phyloP scores from a whole-genome alignment of 257 asterid genomes.

The Mitragyna speciosa region DNA sequence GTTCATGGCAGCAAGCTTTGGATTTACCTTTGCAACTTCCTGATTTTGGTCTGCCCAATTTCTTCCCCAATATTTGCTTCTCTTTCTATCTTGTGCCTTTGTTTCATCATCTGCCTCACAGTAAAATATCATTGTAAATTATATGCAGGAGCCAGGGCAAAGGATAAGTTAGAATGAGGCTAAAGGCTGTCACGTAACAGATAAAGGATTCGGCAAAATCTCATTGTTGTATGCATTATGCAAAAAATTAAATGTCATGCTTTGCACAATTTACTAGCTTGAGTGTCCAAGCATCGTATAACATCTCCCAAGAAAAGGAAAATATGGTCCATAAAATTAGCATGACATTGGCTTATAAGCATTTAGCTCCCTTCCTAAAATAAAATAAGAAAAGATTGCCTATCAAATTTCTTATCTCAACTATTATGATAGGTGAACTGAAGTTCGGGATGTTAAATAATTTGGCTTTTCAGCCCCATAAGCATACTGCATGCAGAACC shows the following conservation, averaged over 20 bases:
- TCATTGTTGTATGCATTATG: not conserved
- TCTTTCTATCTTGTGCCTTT: constrained; percentile 93
- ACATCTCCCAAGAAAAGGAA: not conserved
- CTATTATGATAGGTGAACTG: not conserved
- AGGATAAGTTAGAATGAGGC: not conserved
- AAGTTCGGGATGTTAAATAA: too few relatives aligned
- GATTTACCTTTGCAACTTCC: constrained; percentile 80
- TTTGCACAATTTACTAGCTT: not conserved
- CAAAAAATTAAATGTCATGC: not conserved
- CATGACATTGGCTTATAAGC: too few relatives aligned
- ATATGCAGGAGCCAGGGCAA: not conserved
- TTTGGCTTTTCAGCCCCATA: not conserved
- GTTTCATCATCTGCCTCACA: constrained; percentile 84
- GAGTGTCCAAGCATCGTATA: not conserved
- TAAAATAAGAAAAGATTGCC: not conserved
- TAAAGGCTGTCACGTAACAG: not conserved
- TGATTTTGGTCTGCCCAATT: constrained; percentile 94
- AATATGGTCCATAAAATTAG: not conserved
- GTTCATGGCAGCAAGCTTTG: constrained; percentile 94
- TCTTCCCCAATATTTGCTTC: constrained; percentile 87
- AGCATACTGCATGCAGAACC: not conserved
- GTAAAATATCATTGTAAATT: not conserved
- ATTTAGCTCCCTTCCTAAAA: not conserved
- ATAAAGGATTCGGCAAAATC: not conserved
- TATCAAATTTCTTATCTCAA: not conserved